Base-by-base conservation (phyloP, 371 early-diverging fungal species). In the Entomophthora muscae region DNA sequence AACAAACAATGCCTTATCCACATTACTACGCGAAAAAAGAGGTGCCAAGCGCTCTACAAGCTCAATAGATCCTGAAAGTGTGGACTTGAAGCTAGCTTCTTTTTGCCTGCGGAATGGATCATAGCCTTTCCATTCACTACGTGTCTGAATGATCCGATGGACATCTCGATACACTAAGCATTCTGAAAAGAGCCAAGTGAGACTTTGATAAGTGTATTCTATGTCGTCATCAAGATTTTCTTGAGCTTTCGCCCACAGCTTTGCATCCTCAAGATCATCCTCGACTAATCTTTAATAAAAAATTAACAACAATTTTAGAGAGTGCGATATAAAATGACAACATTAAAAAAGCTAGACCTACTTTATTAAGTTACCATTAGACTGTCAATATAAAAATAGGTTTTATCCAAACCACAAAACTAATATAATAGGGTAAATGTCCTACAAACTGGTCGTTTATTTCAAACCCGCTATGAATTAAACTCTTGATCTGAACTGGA, bases 91-190 rank as follows among this genome's bases (percentile, higher is more conserved):
- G 7, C 86, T 82, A 1, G 75, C 73, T 24, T 78, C 72, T 70
- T 92, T 90, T 70, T 88, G 85, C 2, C 65, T 66, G 31, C 72
- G 73, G 64, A 89, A 91, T n/a, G 80, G 83, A 72, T 91, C 92
- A 65, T 80, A 87, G 17, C 72, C 70, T 1, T 58, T 30, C 89
- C 89, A 91, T 54, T 79, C 63, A 10, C 67, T 68, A 0, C 88
- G 75, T 17, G 72, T 66, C 27, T 68, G 71, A 65, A 90, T 83
- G 3, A 76, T 65, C 30, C 83, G 79, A 12, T 75, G 76, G 42
- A 91, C 69, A 27, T 86, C 77, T n/a, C 92, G 79, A 70, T 91
- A 93, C 69, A 90, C 69, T 65, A 88, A 90, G 62, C 90, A 82
- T 70, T 91, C 91, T 64, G 83, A 75, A 61, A 85, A 83, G 2